Evolutionary conservation across 495 filamentous ascomycete genomes (phyloP), one percentile per base, ranked within the genome.

Genomic region (Penicillium pulvis): DNA sequence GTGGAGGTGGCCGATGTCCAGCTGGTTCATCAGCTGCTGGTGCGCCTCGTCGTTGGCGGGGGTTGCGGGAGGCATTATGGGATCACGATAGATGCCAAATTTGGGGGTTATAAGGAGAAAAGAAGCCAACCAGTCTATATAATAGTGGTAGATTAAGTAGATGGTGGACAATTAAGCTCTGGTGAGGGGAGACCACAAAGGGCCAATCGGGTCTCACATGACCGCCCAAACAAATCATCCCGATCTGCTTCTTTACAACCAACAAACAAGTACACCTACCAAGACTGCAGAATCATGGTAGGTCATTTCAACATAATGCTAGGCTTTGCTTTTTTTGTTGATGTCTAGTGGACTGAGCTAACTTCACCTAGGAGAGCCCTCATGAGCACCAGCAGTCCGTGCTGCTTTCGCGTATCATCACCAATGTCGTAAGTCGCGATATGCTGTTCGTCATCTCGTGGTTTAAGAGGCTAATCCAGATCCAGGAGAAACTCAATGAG

Each of bases 331-430:
- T 41, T 12, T 41, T 41, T 12, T 41, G 2, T 6, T 14, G 2
- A 7, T 14, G 11, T 9, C 36, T 12, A 41, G 4, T 12, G 10
- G 33, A 36, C 33, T 12, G 43, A 23, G 14, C 55, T 57, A 24
- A 58, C n/a, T 41, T 14, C 26, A 7, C 58, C 33, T 63, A 97
- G 94, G 94, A 98, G 73, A 94, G 90, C 69, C 94, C 94, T 47
- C 94, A 98, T 69, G 94, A 98, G 70, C 91, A 97, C 70, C 94
- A 98, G 79, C 94, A 98, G 81, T 92, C 87, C 61, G 78, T 96
- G 48, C 83, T 98, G 51, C 81, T 98, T 23, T 93, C 90, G 10
- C 91, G 94, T 46, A 97, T 98, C 78, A 96, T 97, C 75, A 94
- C 87, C 68, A 98, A 98, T 64, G 91, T 98, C 63, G 94, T 98